Conservation (phyloP, 495 filamentous ascomycete genomes). For the Lineolata rhizophorae region DNA sequence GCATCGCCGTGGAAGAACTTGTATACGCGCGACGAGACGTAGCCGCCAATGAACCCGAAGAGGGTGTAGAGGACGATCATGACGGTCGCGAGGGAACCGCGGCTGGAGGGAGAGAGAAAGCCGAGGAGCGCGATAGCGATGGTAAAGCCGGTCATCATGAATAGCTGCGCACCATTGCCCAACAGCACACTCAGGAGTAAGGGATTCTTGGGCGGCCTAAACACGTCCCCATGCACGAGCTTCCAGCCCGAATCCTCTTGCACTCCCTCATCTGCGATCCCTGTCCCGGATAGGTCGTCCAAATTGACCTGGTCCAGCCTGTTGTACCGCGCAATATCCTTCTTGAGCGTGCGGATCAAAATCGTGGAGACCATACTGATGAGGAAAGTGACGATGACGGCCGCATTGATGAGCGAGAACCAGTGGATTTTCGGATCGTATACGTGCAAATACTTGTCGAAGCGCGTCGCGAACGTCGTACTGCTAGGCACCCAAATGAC, state of each 20-base stretch:
- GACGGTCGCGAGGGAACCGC: slow-evolving; percentile 75
- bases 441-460: slow-evolving; percentile 95
- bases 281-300: slow-evolving; percentile 57
- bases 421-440: slow-evolving; percentile 94
- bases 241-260: slow-evolving; percentile 99
- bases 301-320: slow-evolving; percentile 67
- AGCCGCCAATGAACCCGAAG: slow-evolving; percentile 83
- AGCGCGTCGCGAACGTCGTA: slow-evolving; percentile 85
- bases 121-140: slow-evolving; percentile 83
- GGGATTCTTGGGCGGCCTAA: slow-evolving; percentile 64
- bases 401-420: slow-evolving; percentile 90
- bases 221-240: slow-evolving; percentile 92
- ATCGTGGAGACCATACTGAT: slow-evolving; percentile 78
- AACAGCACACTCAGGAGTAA: slow-evolving; percentile 71
- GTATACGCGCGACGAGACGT: slow-evolving; percentile 72
- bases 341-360: slow-evolving; percentile 62
- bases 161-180: slow-evolving; percentile 86
- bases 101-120: slow-evolving; percentile 85
- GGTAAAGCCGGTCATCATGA: slow-evolving; percentile 91
- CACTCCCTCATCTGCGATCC: slow-evolving; percentile 67
- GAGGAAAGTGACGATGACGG: slow-evolving; percentile 80
- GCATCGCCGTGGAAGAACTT: slow-evolving; percentile 77
- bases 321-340: slow-evolving; percentile 93
- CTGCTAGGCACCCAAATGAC: slow-evolving; percentile 61
- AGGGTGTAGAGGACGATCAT: slow-evolving; percentile 83